phyloP scores from a whole-genome alignment of 108 stramenopile genomes.

The Stephanodiscus triporus region DNA sequence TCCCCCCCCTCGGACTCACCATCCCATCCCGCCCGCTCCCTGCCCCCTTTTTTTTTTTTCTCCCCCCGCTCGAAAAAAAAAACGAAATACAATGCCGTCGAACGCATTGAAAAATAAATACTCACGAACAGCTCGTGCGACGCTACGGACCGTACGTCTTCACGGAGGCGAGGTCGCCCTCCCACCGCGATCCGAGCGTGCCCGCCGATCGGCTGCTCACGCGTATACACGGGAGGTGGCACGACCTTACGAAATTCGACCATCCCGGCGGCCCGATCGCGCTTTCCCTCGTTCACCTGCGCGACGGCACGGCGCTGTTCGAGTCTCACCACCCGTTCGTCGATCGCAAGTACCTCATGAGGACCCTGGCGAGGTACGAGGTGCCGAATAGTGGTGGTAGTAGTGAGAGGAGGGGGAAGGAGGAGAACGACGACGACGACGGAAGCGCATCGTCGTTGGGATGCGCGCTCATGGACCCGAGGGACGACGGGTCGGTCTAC shows the following conservation, averaged over 20 bases:
- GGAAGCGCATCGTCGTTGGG: background rate
- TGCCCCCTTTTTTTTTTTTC: background rate
- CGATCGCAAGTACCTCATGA: slow-evolving; percentile 32
- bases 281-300: slow-evolving; percentile 37
- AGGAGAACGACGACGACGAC: too few relatives aligned
- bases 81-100: too few relatives aligned
- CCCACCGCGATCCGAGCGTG: slow-evolving; percentile 12
- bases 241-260: slow-evolving; percentile 55
- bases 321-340: slow-evolving; percentile 60
- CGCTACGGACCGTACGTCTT: slow-evolving; percentile 39
- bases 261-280: slow-evolving; percentile 65
- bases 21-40: too few relatives aligned
- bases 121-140: slow-evolving; percentile 19
- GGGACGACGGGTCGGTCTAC: slow-evolving; percentile 27
- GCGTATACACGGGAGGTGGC: slow-evolving; percentile 52
- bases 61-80: background rate
- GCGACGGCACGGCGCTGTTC: slow-evolving; percentile 60
- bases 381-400: slow-evolving; percentile 22
- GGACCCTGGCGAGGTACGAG: slow-evolving; percentile 52
- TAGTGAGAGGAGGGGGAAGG: background rate
- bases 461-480: slow-evolving; percentile 32
- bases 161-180: slow-evolving; percentile 45
- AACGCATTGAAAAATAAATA: too few relatives aligned
- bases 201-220: slow-evolving; percentile 33
- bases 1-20: too few relatives aligned